A percentile compares a stretch with the other conserved stretches of the same genome.
phyloP scores from a whole-genome alignment of 2,329 filamentous ascomycete species.

The Aureobasidium sp. region DNA sequence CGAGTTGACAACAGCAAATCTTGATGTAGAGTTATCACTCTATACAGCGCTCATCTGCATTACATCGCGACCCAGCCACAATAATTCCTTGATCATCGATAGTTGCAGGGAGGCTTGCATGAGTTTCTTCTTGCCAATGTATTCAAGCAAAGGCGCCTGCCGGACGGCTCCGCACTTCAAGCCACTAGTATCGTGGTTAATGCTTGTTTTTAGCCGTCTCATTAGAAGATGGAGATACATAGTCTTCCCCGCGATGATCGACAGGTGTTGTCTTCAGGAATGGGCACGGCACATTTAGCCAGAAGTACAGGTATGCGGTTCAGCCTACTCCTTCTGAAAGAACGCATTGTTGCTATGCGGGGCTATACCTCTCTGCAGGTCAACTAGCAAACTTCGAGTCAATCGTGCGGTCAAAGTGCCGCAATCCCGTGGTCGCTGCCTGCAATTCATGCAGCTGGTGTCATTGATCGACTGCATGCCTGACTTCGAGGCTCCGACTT shows the following conservation, averaged over 20 bases:
- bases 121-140: neutral
- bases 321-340: neutral
- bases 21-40: no score
- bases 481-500: neutral
- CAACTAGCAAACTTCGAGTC: neutral
- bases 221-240: neutral
- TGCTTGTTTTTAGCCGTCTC: conserved; percentile 4
- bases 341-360: neutral
- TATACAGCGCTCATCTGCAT: no score
- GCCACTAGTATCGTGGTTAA: neutral
- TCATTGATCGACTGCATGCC: neutral
- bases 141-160: neutral
- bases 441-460: neutral
- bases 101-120: neutral
- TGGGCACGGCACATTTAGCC: conserved; percentile 9
- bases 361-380: neutral
- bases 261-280: neutral
- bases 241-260: conserved; percentile 7
- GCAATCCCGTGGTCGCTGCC: neutral
- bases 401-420: neutral
- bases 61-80: no score
- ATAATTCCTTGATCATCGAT: no score
- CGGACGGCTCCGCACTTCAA: neutral
- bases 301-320: neutral
- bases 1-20: no score